phyloP scores from a whole-genome alignment of 345 rosid genomes.

The Aethionema arabicum region DNA sequence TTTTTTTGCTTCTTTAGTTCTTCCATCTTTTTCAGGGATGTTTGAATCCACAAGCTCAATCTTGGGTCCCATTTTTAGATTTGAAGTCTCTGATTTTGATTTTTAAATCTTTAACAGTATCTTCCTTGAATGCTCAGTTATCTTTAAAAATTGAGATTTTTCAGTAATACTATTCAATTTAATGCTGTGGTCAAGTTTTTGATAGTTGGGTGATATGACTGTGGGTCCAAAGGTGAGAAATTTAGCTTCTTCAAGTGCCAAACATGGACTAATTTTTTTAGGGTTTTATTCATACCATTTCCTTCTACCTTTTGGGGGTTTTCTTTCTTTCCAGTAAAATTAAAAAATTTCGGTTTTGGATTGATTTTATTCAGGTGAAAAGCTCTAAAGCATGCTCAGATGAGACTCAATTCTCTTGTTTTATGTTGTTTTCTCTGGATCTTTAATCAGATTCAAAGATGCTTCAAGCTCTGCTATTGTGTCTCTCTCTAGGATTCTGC shows the following conservation, averaged over 20 bases:
- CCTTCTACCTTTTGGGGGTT: constrained; percentile 6
- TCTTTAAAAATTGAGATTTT: constrained; percentile 17
- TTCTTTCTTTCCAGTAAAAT: constrained; percentile 19
- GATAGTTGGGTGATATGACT: constrained; percentile 30
- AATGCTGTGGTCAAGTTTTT: constrained; percentile 43
- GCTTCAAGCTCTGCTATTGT: constrained; percentile 44
- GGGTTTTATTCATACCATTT: background rate
- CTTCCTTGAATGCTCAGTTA: constrained; percentile 17
- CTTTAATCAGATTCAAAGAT: constrained; percentile 37
- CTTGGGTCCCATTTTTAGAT: constrained; percentile 34
- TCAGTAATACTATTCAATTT: constrained; percentile 23
- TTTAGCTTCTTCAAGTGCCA: constrained; percentile 45
- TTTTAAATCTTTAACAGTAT: constrained; percentile 28
- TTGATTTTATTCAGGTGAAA: constrained; percentile 19
- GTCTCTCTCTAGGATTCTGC: constrained; percentile 42
- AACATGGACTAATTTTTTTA: constrained; percentile 21
- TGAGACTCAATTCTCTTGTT: constrained; percentile 26
- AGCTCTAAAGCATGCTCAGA: constrained; percentile 14
- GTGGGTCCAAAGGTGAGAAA: constrained; percentile 36
- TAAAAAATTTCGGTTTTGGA: constrained; percentile 16
- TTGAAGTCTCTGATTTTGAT: constrained; percentile 31
- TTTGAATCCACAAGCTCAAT: constrained; percentile 13
- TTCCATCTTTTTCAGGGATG: constrained; percentile 1
- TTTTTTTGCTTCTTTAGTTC: background rate
- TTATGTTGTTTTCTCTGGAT: constrained; percentile 24